Conservation (phyloP, 2,329 filamentous ascomycete species). For the Paraconiothyrium brasiliense region DNA sequence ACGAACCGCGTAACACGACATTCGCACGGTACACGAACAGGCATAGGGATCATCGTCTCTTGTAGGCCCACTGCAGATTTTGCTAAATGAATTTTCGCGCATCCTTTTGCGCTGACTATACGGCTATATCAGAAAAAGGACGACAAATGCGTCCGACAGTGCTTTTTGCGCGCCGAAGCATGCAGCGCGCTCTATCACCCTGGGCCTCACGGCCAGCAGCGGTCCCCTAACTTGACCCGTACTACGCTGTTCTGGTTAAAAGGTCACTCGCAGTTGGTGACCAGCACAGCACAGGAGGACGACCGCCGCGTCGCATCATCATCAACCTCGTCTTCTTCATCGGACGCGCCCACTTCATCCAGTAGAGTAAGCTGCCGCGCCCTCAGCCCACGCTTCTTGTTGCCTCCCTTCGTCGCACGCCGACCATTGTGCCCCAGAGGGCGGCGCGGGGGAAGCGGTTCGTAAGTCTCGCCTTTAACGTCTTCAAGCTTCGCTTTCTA, state of each 20-base stretch:
- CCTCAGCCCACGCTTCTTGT: slow-evolving; percentile 46
- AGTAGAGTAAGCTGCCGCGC: slow-evolving; percentile 46
- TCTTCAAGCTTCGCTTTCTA: slow-evolving; percentile 85
- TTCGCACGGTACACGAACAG: no score
- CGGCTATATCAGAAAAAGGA: neutral
- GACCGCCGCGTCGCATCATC: slow-evolving; percentile 68
- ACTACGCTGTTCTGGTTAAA: slow-evolving; percentile 8
- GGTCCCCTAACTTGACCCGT: slow-evolving; percentile 68
- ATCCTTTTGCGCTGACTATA: neutral
- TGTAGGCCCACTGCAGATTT: no score
- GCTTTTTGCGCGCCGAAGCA: slow-evolving; percentile 8
- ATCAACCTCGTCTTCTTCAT: slow-evolving; percentile 72
- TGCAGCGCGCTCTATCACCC: neutral
- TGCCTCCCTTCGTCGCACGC: slow-evolving; percentile 49
- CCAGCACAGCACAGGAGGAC: slow-evolving; percentile 65
- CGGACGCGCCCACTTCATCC: slow-evolving; percentile 64
- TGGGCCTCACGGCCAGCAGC: slow-evolving; percentile 20
- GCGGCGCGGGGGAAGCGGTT: slow-evolving; percentile 44
- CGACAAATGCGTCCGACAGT: neutral
- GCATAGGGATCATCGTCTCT: no score
- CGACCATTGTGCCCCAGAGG: slow-evolving; percentile 52
- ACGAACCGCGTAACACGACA: no score
- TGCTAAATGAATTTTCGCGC: neutral
- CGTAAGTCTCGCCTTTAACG: slow-evolving; percentile 63
- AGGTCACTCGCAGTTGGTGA: neutral